Evolutionary conservation across 2,329 filamentous ascomycete species (phyloP).

Genomic region (Calonectria montana): DNA sequence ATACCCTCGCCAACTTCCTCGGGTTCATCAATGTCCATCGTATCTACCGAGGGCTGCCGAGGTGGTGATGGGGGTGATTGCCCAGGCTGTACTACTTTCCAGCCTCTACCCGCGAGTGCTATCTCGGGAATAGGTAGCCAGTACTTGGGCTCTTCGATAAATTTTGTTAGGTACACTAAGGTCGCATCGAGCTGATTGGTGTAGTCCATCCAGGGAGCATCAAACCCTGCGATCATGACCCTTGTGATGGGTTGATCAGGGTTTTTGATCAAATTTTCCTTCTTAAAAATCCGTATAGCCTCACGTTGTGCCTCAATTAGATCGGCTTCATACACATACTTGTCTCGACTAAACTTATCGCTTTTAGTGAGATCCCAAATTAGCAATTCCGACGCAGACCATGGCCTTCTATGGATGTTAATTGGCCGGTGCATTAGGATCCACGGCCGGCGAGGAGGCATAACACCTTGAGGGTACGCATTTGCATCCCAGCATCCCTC

Average conservation of each 20-base stretch:
- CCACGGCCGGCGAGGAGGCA: constrained; percentile 59
- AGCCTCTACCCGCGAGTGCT: constrained; percentile 50
- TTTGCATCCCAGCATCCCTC: constrained; percentile 50
- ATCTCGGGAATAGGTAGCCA: constrained; percentile 50
- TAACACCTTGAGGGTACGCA: constrained; percentile 26
- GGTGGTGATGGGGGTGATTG: neutral
- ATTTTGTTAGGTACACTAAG: constrained; percentile 48
- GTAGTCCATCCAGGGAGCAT: constrained; percentile 32
- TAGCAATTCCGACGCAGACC: constrained; percentile 57
- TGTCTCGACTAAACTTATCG: constrained; percentile 35
- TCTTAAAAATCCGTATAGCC: constrained; percentile 53
- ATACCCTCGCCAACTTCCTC: constrained; percentile 32
- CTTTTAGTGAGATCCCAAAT: constrained; percentile 62
- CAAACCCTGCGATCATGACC: constrained; percentile 60
- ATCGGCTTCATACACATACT: constrained; percentile 43
- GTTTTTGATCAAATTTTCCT: constrained; percentile 42
- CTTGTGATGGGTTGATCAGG: constrained; percentile 48
- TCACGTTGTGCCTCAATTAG: constrained; percentile 59
- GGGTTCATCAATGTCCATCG: constrained; percentile 34
- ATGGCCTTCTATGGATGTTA: constrained; percentile 49
- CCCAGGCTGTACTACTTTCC: constrained; percentile 46
- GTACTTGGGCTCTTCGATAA: constrained; percentile 46
- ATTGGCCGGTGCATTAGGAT: constrained; percentile 59
- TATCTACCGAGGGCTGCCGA: constrained; percentile 18
- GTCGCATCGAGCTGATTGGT: constrained; percentile 56